Conservation (phyloP, 805 yeast species). For the Saccharomycopsis selenospora region DNA sequence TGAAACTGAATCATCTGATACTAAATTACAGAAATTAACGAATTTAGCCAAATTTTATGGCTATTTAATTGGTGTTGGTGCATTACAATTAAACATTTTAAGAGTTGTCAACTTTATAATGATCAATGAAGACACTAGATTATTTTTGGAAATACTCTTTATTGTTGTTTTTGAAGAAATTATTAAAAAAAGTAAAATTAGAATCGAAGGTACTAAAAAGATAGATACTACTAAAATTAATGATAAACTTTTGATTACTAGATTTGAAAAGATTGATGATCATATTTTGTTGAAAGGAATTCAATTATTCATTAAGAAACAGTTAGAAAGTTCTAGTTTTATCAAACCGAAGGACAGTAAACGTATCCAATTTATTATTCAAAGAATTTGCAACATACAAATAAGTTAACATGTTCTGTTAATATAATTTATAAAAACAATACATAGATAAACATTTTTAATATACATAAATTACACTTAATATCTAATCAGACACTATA, state of each 20-base stretch:
- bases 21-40: conserved; percentile 49
- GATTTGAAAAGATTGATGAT: conserved; percentile 38
- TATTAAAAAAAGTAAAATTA: conserved; percentile 54
- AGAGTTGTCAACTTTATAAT: conserved; percentile 69
- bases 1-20: conserved; percentile 43
- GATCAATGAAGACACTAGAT: conserved; percentile 47
- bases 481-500: too few relatives aligned
- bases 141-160: conserved; percentile 69
- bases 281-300: conserved; percentile 58
- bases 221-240: conserved; percentile 28
- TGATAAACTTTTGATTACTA: conserved; percentile 29
- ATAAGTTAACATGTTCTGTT: too few relatives aligned
- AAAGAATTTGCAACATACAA: too few relatives aligned
- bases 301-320: conserved; percentile 48
- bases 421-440: too few relatives aligned
- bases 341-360: conserved; percentile 48
- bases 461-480: too few relatives aligned
- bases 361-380: conserved; percentile 39
- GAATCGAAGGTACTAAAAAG: conserved; percentile 25
- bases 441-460: too few relatives aligned
- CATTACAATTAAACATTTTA: conserved; percentile 65
- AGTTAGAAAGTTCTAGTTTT: conserved; percentile 39
- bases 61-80: conserved; percentile 60
- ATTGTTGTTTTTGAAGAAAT: conserved; percentile 58
- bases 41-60: conserved; percentile 83